Evolutionary conservation across 352 stramenopile species (phyloP).

Genomic region (Phytophthora pseudosyringae): DNA sequence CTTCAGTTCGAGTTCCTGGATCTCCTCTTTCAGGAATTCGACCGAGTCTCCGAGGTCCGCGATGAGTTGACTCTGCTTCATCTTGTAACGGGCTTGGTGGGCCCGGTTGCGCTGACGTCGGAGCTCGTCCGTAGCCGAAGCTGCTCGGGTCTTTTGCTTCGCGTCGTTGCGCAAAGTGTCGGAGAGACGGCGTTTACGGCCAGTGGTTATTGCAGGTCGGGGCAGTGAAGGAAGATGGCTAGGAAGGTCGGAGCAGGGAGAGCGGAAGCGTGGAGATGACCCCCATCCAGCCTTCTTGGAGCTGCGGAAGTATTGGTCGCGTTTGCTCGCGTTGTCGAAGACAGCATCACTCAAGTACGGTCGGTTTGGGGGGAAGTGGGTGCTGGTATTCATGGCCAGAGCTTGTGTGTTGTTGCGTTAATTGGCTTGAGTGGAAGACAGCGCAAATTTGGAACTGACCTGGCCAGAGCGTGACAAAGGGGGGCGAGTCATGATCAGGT

Average conservation of each 20-base stretch:
- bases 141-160: background rate
- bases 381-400: slow-evolving; percentile 6
- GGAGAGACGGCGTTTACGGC: background rate
- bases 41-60: slow-evolving; percentile 1
- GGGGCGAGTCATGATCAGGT: slow-evolving; percentile 2
- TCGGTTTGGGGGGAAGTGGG: slow-evolving; percentile 8
- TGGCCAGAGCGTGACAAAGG: background rate
- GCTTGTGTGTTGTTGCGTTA: no score
- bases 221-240: background rate
- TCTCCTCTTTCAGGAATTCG: background rate
- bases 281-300: background rate
- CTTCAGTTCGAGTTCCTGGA: slow-evolving; percentile 12
- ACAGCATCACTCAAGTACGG: slow-evolving; percentile 8
- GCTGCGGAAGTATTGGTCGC: background rate
- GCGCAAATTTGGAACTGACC: slow-evolving; percentile 8
- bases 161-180: background rate
- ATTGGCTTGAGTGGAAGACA: background rate
- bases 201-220: background rate
- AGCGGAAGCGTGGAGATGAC: background rate
- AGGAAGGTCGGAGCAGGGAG: background rate
- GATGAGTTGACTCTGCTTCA: slow-evolving; percentile 8
- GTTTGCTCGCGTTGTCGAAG: slow-evolving; percentile 6
- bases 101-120: slow-evolving; percentile 13
- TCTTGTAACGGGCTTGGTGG: slow-evolving; percentile 10
- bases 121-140: background rate